Percentiles rank a stretch among this genome's conserved stretches.
phyloP scores from a whole-genome alignment of 371 early-diverging fungal genomes.

The Zancudomyces culisetae region DNA sequence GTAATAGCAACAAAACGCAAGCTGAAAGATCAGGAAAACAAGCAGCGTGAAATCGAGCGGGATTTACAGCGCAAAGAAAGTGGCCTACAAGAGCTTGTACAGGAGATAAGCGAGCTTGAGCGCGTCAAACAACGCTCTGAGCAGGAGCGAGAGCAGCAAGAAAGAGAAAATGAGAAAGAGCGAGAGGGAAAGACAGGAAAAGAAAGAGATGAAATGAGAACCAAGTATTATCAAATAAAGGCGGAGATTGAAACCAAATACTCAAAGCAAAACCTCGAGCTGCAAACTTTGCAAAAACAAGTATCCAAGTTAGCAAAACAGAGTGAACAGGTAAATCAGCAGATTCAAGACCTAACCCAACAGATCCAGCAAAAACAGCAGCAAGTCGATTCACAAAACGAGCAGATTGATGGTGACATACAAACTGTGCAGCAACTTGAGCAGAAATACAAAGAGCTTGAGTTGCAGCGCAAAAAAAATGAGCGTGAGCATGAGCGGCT shows the following conservation, averaged over 20 bases:
- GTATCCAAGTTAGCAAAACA: conserved; percentile 40
- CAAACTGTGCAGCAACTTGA: conserved; percentile 10
- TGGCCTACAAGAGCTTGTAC: not conserved
- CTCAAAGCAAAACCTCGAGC: conserved; percentile 40
- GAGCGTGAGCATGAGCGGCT: conserved; percentile 25
- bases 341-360: conserved; percentile 28
- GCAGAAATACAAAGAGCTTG: conserved; percentile 16
- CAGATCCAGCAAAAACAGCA: conserved; percentile 29
- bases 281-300: conserved; percentile 44
- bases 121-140: not conserved
- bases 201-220: conserved; percentile 4
- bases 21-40: not conserved
- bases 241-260: conserved; percentile 48
- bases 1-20: conserved; percentile 23
- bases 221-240: conserved; percentile 23
- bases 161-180: conserved; percentile 24
- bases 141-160: too few relatives aligned
- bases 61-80: not conserved
- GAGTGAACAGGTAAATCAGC: conserved; percentile 34
- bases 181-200: not conserved
- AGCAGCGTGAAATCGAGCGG: not conserved
- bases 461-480: conserved; percentile 14
- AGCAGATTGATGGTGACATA: conserved; percentile 22
- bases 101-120: not conserved
- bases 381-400: conserved; percentile 23